These are phyloP conservation scores for Tulasnella sp. DNA, from an alignment of 768 basidiomycete species.

Conservation along the genomic window DNA sequence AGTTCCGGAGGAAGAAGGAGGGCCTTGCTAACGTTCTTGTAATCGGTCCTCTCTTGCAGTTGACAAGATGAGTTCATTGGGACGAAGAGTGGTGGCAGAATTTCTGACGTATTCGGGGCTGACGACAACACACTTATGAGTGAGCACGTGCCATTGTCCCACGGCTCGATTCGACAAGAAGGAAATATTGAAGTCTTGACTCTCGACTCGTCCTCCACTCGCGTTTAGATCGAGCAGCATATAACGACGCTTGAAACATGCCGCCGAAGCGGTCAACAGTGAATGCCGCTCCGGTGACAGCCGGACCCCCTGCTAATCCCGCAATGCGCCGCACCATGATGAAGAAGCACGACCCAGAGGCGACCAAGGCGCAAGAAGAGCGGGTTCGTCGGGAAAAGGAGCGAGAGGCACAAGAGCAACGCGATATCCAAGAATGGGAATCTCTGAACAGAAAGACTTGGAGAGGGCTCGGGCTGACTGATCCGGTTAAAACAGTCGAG, in stretches of 20 bases:
- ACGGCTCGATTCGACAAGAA: background rate
- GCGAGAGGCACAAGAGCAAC: background rate
- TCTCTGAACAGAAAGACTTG: constrained; percentile 50
- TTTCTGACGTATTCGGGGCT: background rate
- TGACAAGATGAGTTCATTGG: background rate
- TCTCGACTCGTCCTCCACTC: background rate
- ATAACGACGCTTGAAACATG: background rate
- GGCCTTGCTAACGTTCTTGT: background rate
- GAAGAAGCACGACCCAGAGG: background rate
- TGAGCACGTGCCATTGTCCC: background rate
- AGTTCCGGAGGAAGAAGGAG: background rate
- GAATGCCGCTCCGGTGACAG: background rate
- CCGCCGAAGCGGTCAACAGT: background rate
- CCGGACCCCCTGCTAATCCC: background rate
- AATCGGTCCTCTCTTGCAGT: background rate
- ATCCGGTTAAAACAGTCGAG: constrained; percentile 87
- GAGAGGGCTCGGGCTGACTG: constrained; percentile 71
- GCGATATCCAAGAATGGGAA: constrained; percentile 41
- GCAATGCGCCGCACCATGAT: background rate
- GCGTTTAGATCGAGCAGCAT: background rate
- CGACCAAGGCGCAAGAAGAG: background rate
- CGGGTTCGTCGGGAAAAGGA: constrained; percentile 39
- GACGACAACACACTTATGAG: no score
- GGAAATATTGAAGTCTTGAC: background rate
- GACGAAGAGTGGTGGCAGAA: background rate